Conservation (phyloP, 2,329 filamentous ascomycete species). For the Arthroderma sp. region DNA sequence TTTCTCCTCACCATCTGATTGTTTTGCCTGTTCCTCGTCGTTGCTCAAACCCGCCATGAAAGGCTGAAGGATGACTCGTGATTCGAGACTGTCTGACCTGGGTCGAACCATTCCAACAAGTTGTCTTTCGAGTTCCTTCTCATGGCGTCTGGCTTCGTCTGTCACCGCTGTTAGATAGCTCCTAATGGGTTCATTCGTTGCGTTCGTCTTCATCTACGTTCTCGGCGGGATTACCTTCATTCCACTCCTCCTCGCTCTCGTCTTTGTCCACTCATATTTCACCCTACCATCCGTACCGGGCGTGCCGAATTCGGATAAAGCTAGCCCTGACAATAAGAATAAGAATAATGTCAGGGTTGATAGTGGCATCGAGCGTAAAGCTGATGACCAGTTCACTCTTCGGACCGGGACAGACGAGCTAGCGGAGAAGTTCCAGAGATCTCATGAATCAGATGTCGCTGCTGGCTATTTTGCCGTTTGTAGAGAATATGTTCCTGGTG, state of each 20-base stretch:
- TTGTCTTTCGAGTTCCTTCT: background rate
- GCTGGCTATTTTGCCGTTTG: constrained; percentile 93
- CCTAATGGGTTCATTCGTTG: constrained; percentile 33
- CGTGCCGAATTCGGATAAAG: background rate
- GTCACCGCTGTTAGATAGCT: constrained; percentile 1
- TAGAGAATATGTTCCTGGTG: constrained; percentile 80
- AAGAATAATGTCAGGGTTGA: constrained; percentile 24
- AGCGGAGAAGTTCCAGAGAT: constrained; percentile 48
- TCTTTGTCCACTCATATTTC: constrained; percentile 55
- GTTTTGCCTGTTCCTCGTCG: too few relatives aligned
- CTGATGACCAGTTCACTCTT: constrained; percentile 53
- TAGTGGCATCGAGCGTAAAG: constrained; percentile 35
- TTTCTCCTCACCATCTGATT: too few relatives aligned
- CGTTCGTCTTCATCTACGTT: constrained; percentile 63
- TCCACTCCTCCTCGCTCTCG: constrained; percentile 50
- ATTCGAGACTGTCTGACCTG: too few relatives aligned
- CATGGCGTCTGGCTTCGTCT: background rate
- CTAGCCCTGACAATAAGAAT: constrained; percentile 5
- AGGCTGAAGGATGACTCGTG: too few relatives aligned
- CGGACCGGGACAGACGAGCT: constrained; percentile 46
- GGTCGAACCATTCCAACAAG: too few relatives aligned
- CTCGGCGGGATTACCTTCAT: constrained; percentile 80
- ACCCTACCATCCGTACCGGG: constrained; percentile 40
- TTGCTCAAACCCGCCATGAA: too few relatives aligned
- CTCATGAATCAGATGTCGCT: constrained; percentile 61